Evolutionary conservation across 164 flowering plant genomes (phyloP).

Genomic region (Liriodendron chinense): DNA sequence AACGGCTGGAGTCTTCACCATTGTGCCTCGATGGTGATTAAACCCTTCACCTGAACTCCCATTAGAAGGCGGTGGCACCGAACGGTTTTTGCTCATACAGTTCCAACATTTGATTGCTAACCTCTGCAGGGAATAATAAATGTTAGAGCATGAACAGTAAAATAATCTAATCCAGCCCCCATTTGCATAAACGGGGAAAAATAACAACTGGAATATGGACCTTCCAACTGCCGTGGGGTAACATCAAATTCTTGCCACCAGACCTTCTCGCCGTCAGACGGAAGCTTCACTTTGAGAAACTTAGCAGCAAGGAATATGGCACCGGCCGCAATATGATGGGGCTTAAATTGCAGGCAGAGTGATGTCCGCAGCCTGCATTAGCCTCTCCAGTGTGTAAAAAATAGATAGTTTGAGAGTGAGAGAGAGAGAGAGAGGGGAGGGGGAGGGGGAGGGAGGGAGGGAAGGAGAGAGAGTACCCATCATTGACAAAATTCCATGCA

Average conservation of each 20-base stretch:
- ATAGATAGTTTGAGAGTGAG: too few species aligned
- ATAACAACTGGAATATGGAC: too few species aligned
- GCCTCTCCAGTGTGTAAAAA: constrained; percentile 26
- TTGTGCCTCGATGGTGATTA: constrained; percentile 32
- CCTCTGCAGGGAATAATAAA: too few species aligned
- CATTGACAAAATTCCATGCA: constrained; percentile 90
- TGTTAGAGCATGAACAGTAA: too few species aligned
- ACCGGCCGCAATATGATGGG: constrained; percentile 87
- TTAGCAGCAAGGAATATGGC: constrained; percentile 89
- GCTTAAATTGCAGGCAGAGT: constrained; percentile 83
- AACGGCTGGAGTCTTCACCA: constrained; percentile 33
- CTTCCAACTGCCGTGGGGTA: constrained; percentile 81
- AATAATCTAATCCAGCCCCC: too few species aligned
- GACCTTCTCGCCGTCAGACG: constrained; percentile 82
- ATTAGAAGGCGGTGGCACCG: constrained; percentile 39
- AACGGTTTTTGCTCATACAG: constrained; percentile 78
- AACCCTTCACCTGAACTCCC: constrained; percentile 70
- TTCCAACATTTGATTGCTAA: constrained; percentile 95
- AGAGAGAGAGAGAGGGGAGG: too few species aligned
- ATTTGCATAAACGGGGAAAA: too few species aligned
- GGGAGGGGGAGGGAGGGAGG: neutral
- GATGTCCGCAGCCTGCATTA: constrained; percentile 76
- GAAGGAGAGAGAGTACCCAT: constrained; percentile 52
- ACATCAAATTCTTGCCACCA: constrained; percentile 96
- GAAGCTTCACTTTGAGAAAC: constrained; percentile 78